Conservation (phyloP, 2,329 filamentous ascomycete species). For the Grosmannia clavigera region DNA sequence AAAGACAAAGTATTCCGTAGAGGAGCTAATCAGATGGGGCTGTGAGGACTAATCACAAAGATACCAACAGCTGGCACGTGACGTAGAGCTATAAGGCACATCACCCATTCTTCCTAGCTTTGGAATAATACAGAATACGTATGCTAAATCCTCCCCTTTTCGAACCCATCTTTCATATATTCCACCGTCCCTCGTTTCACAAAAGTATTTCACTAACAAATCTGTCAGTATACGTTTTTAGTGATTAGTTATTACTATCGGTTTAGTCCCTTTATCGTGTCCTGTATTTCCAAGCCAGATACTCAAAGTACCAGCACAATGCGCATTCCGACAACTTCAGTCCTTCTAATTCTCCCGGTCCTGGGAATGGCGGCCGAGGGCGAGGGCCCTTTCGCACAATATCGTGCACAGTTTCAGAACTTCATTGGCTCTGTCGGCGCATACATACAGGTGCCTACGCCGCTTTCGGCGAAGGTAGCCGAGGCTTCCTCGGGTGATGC, state of each 20-base stretch:
- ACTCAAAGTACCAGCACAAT: constrained; percentile 24
- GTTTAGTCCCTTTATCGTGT: neutral
- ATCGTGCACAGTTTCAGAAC: constrained; percentile 51
- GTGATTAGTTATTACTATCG: neutral
- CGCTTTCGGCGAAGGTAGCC: neutral
- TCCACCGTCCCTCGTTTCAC: neutral
- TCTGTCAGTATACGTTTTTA: neutral
- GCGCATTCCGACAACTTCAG: constrained; percentile 41
- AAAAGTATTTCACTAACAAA: neutral
- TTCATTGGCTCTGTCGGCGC: constrained; percentile 48
- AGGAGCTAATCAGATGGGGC: too few relatives aligned
- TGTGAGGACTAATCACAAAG: too few relatives aligned
- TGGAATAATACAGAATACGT: neutral
- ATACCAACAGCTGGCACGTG: neutral
- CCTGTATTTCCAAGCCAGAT: neutral
- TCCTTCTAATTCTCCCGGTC: constrained; percentile 42
- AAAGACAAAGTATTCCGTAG: too few relatives aligned
- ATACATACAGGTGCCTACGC: constrained; percentile 32
- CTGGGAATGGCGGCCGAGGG: constrained; percentile 37
- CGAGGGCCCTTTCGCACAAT: constrained; percentile 36
- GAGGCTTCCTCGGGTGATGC: neutral
- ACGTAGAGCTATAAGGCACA: neutral
- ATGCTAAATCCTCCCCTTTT: neutral
- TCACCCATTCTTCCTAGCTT: neutral
- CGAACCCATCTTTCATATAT: neutral